Evolutionary conservation across 2,329 filamentous ascomycete genomes (phyloP).

Genomic region (Furcasterigmium sp.): DNA sequence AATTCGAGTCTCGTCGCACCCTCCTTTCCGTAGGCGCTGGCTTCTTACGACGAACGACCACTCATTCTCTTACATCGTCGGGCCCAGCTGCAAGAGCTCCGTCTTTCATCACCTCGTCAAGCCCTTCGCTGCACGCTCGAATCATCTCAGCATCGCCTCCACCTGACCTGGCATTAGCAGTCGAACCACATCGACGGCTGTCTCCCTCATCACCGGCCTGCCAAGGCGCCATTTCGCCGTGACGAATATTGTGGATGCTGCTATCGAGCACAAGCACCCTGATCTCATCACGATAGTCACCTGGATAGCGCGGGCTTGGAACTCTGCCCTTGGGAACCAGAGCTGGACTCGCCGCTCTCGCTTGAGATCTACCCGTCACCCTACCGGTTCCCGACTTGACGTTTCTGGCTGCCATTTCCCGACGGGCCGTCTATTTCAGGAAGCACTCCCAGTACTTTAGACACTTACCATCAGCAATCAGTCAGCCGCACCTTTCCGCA

Average conservation of each 20-base stretch:
- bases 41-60: slow-evolving; percentile 18
- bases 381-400: no score
- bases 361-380: no score
- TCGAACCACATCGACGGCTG: neutral
- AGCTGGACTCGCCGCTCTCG: neutral
- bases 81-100: slow-evolving; percentile 12
- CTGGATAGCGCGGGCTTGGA: neutral
- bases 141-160: neutral
- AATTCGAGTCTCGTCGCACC: slow-evolving; percentile 5
- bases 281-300: neutral
- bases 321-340: neutral
- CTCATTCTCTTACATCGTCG: slow-evolving; percentile 12
- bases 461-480: no score
- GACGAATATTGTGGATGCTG: neutral
- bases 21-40: slow-evolving; percentile 19
- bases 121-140: slow-evolving; percentile 5
- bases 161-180: neutral
- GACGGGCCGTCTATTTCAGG: no score
- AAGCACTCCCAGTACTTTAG: no score
- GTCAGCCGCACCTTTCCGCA: no score
- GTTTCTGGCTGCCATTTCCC: no score
- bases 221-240: neutral
- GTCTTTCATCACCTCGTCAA: slow-evolving; percentile 10
- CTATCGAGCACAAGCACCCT: neutral
- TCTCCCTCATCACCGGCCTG: neutral